Evolutionary conservation across 1,284 basidiomycete genomes (phyloP), one percentile per base, ranked within the genome.

Genomic region (Ustilago lituana): DNA sequence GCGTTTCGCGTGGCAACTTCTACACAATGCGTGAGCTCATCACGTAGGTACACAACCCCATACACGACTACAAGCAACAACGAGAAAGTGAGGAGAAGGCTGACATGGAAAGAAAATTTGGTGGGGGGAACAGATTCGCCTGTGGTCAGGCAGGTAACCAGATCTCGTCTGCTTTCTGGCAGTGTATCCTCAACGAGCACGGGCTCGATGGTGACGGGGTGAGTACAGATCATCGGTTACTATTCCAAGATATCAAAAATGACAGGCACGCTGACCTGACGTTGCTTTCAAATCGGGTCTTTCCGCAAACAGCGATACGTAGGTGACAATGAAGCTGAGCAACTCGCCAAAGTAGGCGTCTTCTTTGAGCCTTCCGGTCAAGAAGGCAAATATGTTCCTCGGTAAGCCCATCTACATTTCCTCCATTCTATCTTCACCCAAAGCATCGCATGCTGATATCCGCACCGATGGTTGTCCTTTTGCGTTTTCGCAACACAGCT

Each of bases 101-200:
- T 50, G 48, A 50, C 38, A 33, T 31, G 15, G 24, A 10, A n/a
- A 7, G 27, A 29, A 29, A 29, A 6, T 29, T 29, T 29, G 27
- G 27, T 29, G 27, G 27, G 26, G 23, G 4, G 15, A 32, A 71
- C 38, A 76, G 65, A 41, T 66, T 78, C 60, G 64, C 71, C 58
- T 64, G 73, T 36, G 74, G 76, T 51, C 80, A 90, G 87, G 89
- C 89, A 36, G 87, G 87, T 62, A 89, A 89, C 83, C 90, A 93
- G 61, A 77, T 82, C 55, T 69, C 71, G 12, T 72, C 71, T 6
- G 66, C 77, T 14, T 83, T 82, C 66, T 83, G 81, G 82, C 76
- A 82, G 44, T 62, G 62, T 17, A 76, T 82, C 31, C 64, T 82
- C 17, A 52, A 63, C 37, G 82, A 83, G 50, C 82, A 83, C 47